Evolutionary conservation across 1,139 yeast genomes (phyloP), one percentile per base, ranked within the genome.

Genomic region (Pneumocystis murina): DNA sequence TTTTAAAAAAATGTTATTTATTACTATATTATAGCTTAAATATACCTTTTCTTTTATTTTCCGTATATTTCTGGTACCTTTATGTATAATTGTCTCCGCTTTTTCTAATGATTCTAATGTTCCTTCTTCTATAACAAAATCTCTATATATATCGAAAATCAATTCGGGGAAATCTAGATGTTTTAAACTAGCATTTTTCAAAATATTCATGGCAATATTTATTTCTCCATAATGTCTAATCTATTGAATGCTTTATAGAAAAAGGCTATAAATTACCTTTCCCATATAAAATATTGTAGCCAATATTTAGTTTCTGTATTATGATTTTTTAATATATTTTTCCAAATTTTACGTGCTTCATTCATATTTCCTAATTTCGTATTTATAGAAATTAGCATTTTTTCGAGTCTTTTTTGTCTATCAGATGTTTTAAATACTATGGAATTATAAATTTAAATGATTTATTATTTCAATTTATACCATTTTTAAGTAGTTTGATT

Each of bases 91-190:
- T 16, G 67, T 62, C 28, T 59, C 62, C 0, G 79, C 72, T 3
- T 65, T 61, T 41, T 70, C 73, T 61, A 71, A 74, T 0, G 72
- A 65, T 0, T 63, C 64, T 2, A 69, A 64, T 35, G 71, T 69
- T 0, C 84, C 82, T 69, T 73, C 60, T 0, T 77, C 67, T 58
- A 75, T 74, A 63, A 78, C 80, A 68, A 72, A 80, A 2, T 74
- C 71, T 12, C 77, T 63, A 73, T 80, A 80, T 62, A 80, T 84
- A 63, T 80, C 81, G 16, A 78, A 70, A 2, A 83, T 67, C 59
- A 78, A 72, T 63, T 82, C 84, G 0, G 86, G 84, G 76, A 79
- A 75, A 68, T 83, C 86, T 62, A 82, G 66, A 1, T 67, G 63
- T 17, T 67, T 68, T 0, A 66, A 38, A 75, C 71, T 17, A 70